phyloP scores from a whole-genome alignment of 129 eudicot species.

The Flaveria ramosissima region DNA sequence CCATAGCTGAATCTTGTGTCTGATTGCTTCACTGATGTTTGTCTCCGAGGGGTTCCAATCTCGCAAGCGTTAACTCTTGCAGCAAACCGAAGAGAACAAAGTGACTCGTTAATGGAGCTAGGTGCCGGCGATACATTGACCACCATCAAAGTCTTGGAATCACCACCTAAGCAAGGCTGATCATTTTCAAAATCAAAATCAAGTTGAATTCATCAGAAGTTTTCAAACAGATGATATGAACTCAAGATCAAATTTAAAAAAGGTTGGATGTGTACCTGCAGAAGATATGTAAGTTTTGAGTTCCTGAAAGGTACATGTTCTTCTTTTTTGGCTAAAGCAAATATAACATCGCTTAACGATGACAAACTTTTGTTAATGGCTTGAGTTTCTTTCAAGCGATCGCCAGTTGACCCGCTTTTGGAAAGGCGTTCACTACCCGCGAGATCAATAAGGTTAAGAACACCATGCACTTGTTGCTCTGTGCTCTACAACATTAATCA shows the following conservation, averaged over 20 bases:
- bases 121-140: conserved; percentile 89
- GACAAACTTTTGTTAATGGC: conserved; percentile 94
- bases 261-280: conserved; percentile 61
- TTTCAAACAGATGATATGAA: not conserved
- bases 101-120: conserved; percentile 72
- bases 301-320: conserved; percentile 88
- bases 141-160: conserved; percentile 92
- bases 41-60: conserved; percentile 89
- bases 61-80: conserved; percentile 96
- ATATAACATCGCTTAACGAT: conserved; percentile 87
- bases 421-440: conserved; percentile 99
- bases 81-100: conserved; percentile 87
- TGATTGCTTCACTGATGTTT: conserved; percentile 53
- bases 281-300: conserved; percentile 97
- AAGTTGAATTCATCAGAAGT: not conserved
- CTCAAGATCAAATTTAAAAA: no score
- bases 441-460: conserved; percentile 87
- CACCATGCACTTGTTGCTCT: conserved; percentile 96
- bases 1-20: conserved; percentile 80
- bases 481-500: conserved; percentile 61
- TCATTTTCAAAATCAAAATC: conserved; percentile 4
- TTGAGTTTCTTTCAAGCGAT: conserved; percentile 95
- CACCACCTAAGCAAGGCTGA: conserved; percentile 98
- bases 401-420: conserved; percentile 98
- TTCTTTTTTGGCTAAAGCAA: conserved; percentile 89